These are phyloP conservation scores for Capsicum rhomboideum DNA, from an alignment of 257 asterid species.

Conservation along the genomic window DNA sequence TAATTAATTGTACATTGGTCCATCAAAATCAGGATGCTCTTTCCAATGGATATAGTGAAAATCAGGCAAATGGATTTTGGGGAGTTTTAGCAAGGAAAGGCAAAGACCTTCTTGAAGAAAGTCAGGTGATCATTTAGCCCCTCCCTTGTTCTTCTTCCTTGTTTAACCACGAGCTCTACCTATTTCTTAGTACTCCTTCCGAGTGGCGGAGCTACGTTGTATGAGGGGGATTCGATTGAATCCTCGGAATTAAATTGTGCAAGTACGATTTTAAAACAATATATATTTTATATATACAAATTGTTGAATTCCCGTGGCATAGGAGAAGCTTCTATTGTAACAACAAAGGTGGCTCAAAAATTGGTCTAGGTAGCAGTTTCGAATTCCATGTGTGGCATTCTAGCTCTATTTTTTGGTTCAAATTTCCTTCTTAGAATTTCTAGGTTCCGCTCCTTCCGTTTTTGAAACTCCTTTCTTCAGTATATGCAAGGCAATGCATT, in stretches of 20 bases:
- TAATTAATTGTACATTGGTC: neutral
- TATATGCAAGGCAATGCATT: neutral
- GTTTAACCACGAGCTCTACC: too few relatives aligned
- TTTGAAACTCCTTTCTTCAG: too few relatives aligned
- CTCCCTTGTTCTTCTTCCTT: too few relatives aligned
- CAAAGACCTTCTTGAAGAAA: slow-evolving; percentile 39
- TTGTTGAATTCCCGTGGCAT: neutral
- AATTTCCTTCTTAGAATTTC: neutral
- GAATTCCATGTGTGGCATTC: neutral
- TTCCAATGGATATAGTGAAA: slow-evolving; percentile 48
- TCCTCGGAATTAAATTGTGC: neutral
- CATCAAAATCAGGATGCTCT: slow-evolving; percentile 35
- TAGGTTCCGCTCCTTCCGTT: neutral
- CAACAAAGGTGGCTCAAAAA: neutral
- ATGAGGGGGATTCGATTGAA: neutral
- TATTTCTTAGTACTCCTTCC: neutral
- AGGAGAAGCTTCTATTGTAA: neutral
- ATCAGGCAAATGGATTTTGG: slow-evolving; percentile 74
- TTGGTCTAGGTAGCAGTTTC: neutral
- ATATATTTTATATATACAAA: neutral
- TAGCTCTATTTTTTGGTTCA: neutral
- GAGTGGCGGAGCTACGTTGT: neutral
- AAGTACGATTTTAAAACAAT: neutral
- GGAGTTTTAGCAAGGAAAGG: slow-evolving; percentile 94
- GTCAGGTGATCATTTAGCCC: neutral